Base-by-base conservation (phyloP, 2,329 filamentous ascomycete species). In the Apiospora saccharicola region DNA sequence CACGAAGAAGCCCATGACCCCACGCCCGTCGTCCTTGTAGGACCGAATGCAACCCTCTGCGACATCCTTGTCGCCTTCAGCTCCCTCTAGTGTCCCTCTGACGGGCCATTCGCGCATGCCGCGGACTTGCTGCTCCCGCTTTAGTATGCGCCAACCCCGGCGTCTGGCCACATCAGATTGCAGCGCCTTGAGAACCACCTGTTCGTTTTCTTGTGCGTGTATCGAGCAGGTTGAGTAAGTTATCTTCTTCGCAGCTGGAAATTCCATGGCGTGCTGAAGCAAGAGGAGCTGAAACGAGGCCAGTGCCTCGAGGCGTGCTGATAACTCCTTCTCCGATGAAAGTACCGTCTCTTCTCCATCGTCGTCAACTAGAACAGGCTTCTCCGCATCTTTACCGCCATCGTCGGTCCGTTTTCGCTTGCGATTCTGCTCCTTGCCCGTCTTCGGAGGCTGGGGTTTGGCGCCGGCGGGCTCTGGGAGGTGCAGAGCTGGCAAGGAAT, bases 161-260 rank as follows among this genome's bases (percentile, higher is more conserved):
- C 86, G 80, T 75, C 83, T 86, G 0, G 94, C 95, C 14, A 93
- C 81, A 0, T 90, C 84, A 0, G 94, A 96, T 8, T 82, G 81
- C 49, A 98, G 84, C 0, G 94, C 93, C 67, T 88, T 87, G 71
- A 92, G 82, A 0, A 98, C 94, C 0, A 98, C 95, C 1, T 88
- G 83, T 82, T 99, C 96, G 77, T 99, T 98, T 81, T 99, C 96
- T 75, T 93, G 89, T 0, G 90, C 89, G 80, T 98, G 92, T 2
- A 98, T 85, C 0, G 96, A 98, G 80, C 96, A 99, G 0, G 96
- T 98, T 46, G 95, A 98, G 80, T 98, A 99, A 0, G 94, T 95
- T 61, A 98, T 91, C 75, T 90, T 92, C 16, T 81, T 87, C 0
- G 94, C 94, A 1, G 88, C 86, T 0, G 94, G 92, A 77, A 98